phyloP scores from a whole-genome alignment of 2,329 filamentous ascomycete genomes.

The Pestalotiopsis sp. region DNA sequence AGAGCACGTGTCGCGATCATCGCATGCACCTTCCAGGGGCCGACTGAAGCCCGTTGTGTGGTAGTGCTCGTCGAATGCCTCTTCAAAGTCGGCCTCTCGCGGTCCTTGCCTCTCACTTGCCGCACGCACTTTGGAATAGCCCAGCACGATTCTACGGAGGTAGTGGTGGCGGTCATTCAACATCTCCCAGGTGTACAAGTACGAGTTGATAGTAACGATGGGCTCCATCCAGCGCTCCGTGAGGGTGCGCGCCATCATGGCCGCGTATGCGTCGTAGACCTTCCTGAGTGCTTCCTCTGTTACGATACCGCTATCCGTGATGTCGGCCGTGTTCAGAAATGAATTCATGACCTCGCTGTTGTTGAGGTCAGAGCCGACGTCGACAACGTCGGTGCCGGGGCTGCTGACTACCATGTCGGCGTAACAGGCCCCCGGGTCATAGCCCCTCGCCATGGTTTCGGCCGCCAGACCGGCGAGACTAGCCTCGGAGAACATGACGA shows the following conservation, averaged over 20 bases:
- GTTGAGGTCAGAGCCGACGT: constrained; percentile 13
- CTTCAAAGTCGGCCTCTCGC: constrained; percentile 26
- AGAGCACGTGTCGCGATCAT: neutral
- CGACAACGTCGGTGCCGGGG: constrained; percentile 17
- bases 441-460: constrained; percentile 25
- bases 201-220: constrained; percentile 21
- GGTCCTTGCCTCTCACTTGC: constrained; percentile 13
- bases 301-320: constrained; percentile 22
- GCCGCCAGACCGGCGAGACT: constrained; percentile 47
- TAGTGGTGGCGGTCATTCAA: constrained; percentile 22
- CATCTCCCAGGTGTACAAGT: constrained; percentile 28
- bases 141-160: neutral
- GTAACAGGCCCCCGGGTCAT: constrained; percentile 23
- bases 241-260: constrained; percentile 22
- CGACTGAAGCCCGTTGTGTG: constrained; percentile 26
- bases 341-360: constrained; percentile 23
- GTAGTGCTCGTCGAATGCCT: constrained; percentile 24
- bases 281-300: constrained; percentile 24
- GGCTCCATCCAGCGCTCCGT: constrained; percentile 28
- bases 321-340: constrained; percentile 26
- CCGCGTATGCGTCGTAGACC: constrained; percentile 29
- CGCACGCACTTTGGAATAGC: neutral
- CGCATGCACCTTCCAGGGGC: constrained; percentile 20
- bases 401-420: constrained; percentile 27
- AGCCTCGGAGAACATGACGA: constrained; percentile 24